Percentiles rank a stretch among this genome's conserved stretches.
phyloP scores from a whole-genome alignment of 73 alveolate genomes.

The Breviolum minutum region DNA sequence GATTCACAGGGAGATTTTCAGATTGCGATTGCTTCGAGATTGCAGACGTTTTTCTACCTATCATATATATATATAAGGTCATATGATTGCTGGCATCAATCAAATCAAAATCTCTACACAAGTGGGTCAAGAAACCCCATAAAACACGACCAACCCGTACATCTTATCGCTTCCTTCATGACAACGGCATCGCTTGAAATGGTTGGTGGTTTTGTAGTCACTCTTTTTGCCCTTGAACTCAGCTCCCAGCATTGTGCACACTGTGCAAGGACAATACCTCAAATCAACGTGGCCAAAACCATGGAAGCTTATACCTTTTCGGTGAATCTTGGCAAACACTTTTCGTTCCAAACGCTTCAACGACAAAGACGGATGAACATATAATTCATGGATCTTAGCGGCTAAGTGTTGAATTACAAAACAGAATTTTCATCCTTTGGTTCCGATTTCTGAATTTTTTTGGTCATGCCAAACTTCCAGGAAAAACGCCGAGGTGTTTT shows the following conservation, averaged over 20 bases:
- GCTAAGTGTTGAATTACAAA: too few relatives aligned
- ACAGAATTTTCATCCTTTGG: neutral
- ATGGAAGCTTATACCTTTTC: too few relatives aligned
- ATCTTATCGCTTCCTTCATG: too few relatives aligned
- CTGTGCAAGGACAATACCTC: constrained; percentile 85
- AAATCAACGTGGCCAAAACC: too few relatives aligned
- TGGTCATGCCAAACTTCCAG: neutral
- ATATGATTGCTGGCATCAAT: too few relatives aligned
- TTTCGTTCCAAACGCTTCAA: neutral
- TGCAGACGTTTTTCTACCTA: too few relatives aligned
- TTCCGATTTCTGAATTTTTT: neutral
- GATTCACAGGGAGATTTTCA: neutral
- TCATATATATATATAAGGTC: neutral
- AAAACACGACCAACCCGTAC: too few relatives aligned
- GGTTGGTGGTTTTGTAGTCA: neutral
- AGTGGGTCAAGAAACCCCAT: too few relatives aligned
- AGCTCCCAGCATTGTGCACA: constrained; percentile 53
- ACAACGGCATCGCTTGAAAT: too few relatives aligned
- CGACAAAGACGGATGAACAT: neutral
- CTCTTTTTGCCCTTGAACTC: too few relatives aligned
- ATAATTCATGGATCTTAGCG: neutral
- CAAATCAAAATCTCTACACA: too few relatives aligned
- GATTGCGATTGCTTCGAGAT: neutral
- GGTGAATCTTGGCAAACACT: neutral
- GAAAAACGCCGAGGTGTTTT: too few relatives aligned